Conservation (phyloP, 768 basidiomycete genomes). For the Tylopilus sp. region DNA sequence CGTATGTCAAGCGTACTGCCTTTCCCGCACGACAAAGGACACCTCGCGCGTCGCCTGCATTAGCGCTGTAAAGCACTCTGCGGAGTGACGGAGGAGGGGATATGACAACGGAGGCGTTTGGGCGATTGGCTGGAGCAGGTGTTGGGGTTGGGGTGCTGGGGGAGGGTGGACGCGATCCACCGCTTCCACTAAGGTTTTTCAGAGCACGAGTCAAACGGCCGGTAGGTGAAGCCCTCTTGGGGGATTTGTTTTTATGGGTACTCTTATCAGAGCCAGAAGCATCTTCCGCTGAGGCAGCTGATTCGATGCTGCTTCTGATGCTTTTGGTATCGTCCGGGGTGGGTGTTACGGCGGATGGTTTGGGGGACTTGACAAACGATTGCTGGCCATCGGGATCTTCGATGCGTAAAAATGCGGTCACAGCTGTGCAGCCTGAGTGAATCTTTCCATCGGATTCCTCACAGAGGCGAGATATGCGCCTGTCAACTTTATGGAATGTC, state of each 20-base stretch:
- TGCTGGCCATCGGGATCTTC: slow-evolving; percentile 79
- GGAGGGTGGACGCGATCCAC: slow-evolving; percentile 18
- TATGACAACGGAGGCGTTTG: slow-evolving; percentile 29
- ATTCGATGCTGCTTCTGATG: slow-evolving; percentile 37
- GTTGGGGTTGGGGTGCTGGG: slow-evolving; percentile 5
- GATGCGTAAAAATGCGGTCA: slow-evolving; percentile 90
- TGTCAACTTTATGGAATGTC: slow-evolving; percentile 93
- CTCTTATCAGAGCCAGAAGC: slow-evolving; percentile 32
- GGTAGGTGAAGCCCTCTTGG: slow-evolving; percentile 36
- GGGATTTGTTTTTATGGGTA: slow-evolving; percentile 40
- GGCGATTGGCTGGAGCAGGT: slow-evolving; percentile 30
- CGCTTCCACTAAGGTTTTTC: slow-evolving; percentile 43
- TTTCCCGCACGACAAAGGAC: slow-evolving; percentile 89
- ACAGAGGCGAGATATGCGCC: slow-evolving; percentile 74
- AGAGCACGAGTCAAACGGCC: slow-evolving; percentile 56
- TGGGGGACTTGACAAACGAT: slow-evolving; percentile 48
- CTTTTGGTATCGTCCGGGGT: slow-evolving; percentile 30
- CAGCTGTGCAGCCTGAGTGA: slow-evolving; percentile 95
- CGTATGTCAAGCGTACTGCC: slow-evolving; percentile 92
- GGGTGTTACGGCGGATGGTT: slow-evolving; percentile 32
- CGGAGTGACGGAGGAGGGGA: slow-evolving; percentile 49
- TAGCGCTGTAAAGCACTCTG: slow-evolving; percentile 90
- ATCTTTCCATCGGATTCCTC: slow-evolving; percentile 89
- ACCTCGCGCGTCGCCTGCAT: slow-evolving; percentile 94
- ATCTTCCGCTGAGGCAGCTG: slow-evolving; percentile 38